Evolutionary conservation across 2,329 filamentous ascomycete species (phyloP).

Genomic region (Didymella lethalis): DNA sequence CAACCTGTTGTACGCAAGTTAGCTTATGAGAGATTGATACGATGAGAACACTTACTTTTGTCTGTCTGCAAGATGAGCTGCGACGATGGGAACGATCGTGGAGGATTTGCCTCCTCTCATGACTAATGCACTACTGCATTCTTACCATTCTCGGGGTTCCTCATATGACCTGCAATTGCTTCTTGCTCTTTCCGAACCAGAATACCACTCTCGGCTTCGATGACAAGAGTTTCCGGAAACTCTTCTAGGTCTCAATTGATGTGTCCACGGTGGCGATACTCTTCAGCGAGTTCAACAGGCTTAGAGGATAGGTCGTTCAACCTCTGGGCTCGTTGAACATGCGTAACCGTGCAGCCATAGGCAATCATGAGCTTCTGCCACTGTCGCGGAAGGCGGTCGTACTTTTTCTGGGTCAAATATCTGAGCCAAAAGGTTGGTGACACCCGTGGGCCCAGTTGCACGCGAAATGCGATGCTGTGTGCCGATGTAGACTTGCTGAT

Average conservation of each 20-base stretch:
- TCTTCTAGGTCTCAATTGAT: constrained; percentile 62
- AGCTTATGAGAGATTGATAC: background rate
- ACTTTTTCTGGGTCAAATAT: too few relatives aligned
- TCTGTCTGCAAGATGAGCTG: constrained; percentile 59
- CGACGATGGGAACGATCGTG: constrained; percentile 44
- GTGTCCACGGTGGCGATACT: constrained; percentile 62
- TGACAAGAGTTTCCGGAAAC: constrained; percentile 67
- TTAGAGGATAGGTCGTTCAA: constrained; percentile 25
- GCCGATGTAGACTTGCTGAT: too few relatives aligned
- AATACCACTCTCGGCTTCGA: constrained; percentile 71
- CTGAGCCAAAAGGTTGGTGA: too few relatives aligned
- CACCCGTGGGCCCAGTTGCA: too few relatives aligned
- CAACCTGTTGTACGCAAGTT: constrained; percentile 39
- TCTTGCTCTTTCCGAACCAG: constrained; percentile 68
- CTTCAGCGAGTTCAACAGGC: constrained; percentile 35
- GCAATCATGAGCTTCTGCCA: too few relatives aligned
- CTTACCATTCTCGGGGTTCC: constrained; percentile 28
- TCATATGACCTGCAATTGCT: constrained; percentile 66
- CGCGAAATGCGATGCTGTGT: too few relatives aligned
- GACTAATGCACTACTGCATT: constrained; percentile 46
- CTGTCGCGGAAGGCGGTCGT: too few relatives aligned
- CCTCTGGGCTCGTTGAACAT: constrained; percentile 43
- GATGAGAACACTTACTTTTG: constrained; percentile 27
- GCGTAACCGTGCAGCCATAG: constrained; percentile 21
- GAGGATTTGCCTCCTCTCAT: constrained; percentile 49